phyloP scores from a whole-genome alignment of 768 basidiomycete genomes.

The Pleurotus pulmonarius region DNA sequence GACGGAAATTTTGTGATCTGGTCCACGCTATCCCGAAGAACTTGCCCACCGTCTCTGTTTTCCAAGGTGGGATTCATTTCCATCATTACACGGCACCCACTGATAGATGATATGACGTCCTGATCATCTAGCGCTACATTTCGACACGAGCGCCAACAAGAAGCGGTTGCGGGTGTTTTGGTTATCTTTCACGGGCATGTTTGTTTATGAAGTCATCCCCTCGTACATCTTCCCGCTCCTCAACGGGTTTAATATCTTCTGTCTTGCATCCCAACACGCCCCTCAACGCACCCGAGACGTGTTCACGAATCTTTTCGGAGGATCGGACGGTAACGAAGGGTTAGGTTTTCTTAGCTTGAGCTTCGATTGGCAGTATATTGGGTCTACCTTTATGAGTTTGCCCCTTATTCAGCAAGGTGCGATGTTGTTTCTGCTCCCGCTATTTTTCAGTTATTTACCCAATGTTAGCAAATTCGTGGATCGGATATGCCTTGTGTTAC shows the following conservation, averaged over 20 bases:
- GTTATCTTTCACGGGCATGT: constrained; percentile 47
- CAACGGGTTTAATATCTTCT: constrained; percentile 58
- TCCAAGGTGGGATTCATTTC: constrained; percentile 38
- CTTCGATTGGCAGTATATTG: constrained; percentile 71
- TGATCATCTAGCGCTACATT: constrained; percentile 39
- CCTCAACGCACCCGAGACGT: constrained; percentile 38
- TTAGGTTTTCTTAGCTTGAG: constrained; percentile 57
- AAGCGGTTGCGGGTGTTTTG: constrained; percentile 54
- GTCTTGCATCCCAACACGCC: constrained; percentile 51
- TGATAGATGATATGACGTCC: neutral
- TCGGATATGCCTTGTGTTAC: constrained; percentile 52
- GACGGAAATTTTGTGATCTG: neutral
- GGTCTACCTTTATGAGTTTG: constrained; percentile 45
- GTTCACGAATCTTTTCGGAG: constrained; percentile 66
- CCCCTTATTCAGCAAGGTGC: constrained; percentile 55
- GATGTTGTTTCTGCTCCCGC: neutral
- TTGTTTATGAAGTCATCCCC: constrained; percentile 49
- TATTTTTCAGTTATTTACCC: neutral
- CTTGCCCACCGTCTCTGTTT: constrained; percentile 54
- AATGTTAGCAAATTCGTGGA: constrained; percentile 46
- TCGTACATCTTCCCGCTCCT: constrained; percentile 62
- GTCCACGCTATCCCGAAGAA: constrained; percentile 28
- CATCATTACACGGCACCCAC: no score
- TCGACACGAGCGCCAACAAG: constrained; percentile 35
- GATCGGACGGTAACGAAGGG: constrained; percentile 63